Evolutionary conservation across 805 yeast genomes (phyloP), one percentile per base, ranked within the genome.

Genomic region (Saccharomycopsis fibuligera): DNA sequence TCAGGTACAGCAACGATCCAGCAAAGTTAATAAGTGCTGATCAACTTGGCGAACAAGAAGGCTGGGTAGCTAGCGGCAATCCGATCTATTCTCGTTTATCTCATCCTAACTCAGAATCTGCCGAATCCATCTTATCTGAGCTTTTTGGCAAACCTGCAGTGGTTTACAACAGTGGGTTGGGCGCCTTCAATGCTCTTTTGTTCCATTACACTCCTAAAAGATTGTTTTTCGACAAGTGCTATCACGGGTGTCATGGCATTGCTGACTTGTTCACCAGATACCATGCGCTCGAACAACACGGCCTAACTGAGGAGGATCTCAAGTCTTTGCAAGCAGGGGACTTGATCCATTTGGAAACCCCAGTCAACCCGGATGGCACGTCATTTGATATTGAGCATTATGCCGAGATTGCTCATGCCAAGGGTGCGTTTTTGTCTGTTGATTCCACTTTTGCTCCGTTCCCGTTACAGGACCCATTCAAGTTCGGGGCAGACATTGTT

Each of bases 391-490:
- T 90, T 49, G 63, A 67, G 36, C 63, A 74, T 43, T 83, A 75
- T 59, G 90, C 87, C 3, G 69, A 76, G 2, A 73, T 72, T 52
- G 96, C 96, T 1, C 96, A 87, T 61, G 68, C 72, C 1, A 76
- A 78, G 47, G 96, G 96, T 17, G 96, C 95, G 0, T 58, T 69
- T 22, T 65, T 90, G 12, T 59, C 79, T 23, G 80, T 86, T 14
- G 98, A 90, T 64, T 75, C 96, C 4, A 91, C 97, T 0, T 86
- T 91, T 66, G 97, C 96, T 8, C 96, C 97, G 19, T 95, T 95
- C 12, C 96, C 96, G 16, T 66, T 89, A 49, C 84, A 79, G 57
- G 77, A 87, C 53, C 91, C 95, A 4, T 87, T 88, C 66, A 72
- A 73, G 35, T 83, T 77, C 58, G 96, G 91, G 42, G 96, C 84